A percentile compares a stretch with the other conserved stretches of the same genome.
Evolutionary conservation across 495 filamentous ascomycete genomes (phyloP).

Genomic region (Penicillium fimorum): DNA sequence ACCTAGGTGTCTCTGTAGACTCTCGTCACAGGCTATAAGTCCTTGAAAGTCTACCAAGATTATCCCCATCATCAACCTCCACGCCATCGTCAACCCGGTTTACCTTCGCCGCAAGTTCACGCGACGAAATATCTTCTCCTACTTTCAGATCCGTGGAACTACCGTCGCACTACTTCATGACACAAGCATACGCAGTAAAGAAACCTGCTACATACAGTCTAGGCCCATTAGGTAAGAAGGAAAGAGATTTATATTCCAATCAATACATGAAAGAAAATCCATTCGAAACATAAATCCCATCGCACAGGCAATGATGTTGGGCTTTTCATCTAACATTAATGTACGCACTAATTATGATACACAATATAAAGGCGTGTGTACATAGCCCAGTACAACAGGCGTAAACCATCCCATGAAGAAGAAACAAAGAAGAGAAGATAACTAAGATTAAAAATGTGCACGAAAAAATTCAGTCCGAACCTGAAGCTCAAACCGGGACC

Average conservation of each 20-base stretch:
- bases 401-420: not conserved
- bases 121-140: too few relatives aligned
- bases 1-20: too few relatives aligned
- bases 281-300: not conserved
- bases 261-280: not conserved
- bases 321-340: not conserved
- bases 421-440: slow-evolving; percentile 5
- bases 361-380: not conserved
- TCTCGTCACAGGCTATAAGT: too few relatives aligned
- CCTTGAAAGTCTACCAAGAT: too few relatives aligned
- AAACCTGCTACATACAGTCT: not conserved
- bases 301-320: not conserved
- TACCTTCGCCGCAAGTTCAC: too few relatives aligned
- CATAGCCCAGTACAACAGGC: not conserved
- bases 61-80: too few relatives aligned
- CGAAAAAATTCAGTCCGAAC: not conserved
- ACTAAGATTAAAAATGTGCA: slow-evolving; percentile 11
- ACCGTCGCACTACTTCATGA: too few relatives aligned
- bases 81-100: too few relatives aligned
- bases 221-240: not conserved
- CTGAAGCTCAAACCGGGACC: slow-evolving; percentile 38
- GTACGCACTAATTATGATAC: not conserved
- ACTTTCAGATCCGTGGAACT: too few relatives aligned
- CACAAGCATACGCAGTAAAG: too few relatives aligned
- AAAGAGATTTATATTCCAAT: not conserved